A percentile compares a stretch with the other conserved stretches of the same genome.
Evolutionary conservation across 306 rosid species (phyloP).

Genomic region (Cyclanthera cordifolia): DNA sequence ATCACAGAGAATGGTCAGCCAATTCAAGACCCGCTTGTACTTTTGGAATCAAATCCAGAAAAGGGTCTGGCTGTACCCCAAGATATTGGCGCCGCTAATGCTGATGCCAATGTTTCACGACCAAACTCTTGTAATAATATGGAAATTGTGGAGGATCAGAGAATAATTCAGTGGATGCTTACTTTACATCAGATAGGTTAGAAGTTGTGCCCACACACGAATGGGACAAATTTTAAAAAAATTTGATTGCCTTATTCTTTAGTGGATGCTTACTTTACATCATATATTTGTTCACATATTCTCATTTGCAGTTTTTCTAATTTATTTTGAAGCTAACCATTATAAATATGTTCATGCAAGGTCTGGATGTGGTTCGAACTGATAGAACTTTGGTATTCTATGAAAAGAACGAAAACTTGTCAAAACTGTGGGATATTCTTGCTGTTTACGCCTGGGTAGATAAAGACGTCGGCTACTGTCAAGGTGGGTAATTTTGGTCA

Average conservation of each 20-base stretch:
- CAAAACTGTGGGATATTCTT: conserved; percentile 96
- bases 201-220: conserved; percentile 6
- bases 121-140: conserved; percentile 23
- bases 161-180: conserved; percentile 81
- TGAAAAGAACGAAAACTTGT: conserved; percentile 74
- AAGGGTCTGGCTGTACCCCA: conserved; percentile 30
- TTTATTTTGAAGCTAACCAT: background rate
- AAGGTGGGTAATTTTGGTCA: conserved; percentile 45
- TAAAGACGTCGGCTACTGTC: conserved; percentile 86
- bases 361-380: conserved; percentile 95
- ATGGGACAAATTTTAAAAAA: background rate
- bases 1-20: conserved; percentile 70
- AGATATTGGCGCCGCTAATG: conserved; percentile 17
- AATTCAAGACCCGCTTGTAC: conserved; percentile 65
- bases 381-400: conserved; percentile 92
- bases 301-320: background rate
- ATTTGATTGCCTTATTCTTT: background rate
- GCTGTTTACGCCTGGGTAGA: conserved; percentile 96
- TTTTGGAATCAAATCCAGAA: conserved; percentile 47
- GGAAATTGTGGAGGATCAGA: conserved; percentile 47
- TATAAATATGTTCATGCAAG: conserved; percentile 31
- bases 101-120: conserved; percentile 17
- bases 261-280: background rate
- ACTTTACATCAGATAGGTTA: conserved; percentile 96
- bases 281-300: background rate